Base-by-base conservation (phyloP, 495 filamentous ascomycete genomes). In the Apodospora peruviana region DNA sequence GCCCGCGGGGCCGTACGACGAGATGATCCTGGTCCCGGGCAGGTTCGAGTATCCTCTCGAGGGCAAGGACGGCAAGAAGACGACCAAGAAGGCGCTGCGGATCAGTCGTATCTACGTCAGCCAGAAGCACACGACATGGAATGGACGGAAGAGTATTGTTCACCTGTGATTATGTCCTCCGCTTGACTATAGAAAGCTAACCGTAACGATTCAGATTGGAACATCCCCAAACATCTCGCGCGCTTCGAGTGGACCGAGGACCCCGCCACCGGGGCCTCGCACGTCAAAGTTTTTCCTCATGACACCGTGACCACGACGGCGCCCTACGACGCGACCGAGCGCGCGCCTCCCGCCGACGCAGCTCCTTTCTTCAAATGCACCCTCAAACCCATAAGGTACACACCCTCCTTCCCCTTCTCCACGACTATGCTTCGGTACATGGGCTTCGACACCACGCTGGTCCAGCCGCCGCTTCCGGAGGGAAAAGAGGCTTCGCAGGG, bases 141-240 rank as follows among this genome's bases (percentile, higher is more conserved):
- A 78, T 53, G 75, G 76, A 37, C 43, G 68, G 43, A 60, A 49
- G n/a, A 61, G 65, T 66, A 44, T 34, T 32, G 56, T 53, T 1
- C 19, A 16, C n/a, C 25, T 38, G 7, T 40, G 11, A 5, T 40
- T 40, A 7, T 40, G 11, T 18, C 17, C 5, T 24, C 14, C 20
- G 24, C 9, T 32, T n/a, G 12, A 34, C 10, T 23, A 5, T 46
- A 23, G 43, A 38, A 50, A 57, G 21, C n/a, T n/a, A n/a, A n/a
- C n/a, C n/a, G n/a, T n/a, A n/a, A n/a, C n/a, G n/a, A n/a, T n/a
- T n/a, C 52, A 66, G 72, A 74, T 47, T 78, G 73, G 73, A 78
- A 77, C 57, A 71, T 76, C 35, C 73, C 76, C 9, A 78, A 78
- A 55, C 75, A 77, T 56, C 64, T 79, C 14, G 77, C 75, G 19